Evolutionary conservation across 352 stramenopile genomes (phyloP).

Genomic region (Phytophthora pini): DNA sequence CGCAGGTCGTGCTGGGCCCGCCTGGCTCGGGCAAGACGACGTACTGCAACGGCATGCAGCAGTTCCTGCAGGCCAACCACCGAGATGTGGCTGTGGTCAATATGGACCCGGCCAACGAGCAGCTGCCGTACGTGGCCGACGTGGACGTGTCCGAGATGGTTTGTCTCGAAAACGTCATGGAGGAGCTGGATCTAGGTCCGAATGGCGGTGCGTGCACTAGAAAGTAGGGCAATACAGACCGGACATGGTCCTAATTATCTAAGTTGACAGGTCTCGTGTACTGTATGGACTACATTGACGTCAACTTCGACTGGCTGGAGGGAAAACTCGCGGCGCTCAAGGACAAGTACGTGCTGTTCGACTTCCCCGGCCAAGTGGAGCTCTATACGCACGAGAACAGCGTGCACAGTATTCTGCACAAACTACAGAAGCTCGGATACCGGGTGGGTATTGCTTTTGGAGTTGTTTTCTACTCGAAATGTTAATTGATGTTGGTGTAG

Average conservation of each 20-base stretch:
- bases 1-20: constrained; percentile 76
- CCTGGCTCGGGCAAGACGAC: constrained; percentile 96
- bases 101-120: constrained; percentile 98
- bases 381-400: constrained; percentile 99
- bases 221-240: neutral
- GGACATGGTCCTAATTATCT: neutral
- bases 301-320: constrained; percentile 99
- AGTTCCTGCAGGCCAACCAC: constrained; percentile 84
- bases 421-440: constrained; percentile 92
- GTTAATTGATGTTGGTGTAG: constrained; percentile 23
- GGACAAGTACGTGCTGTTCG: constrained; percentile 98
- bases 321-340: constrained; percentile 86
- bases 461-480: neutral
- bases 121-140: constrained; percentile 75
- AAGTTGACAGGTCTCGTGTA: constrained; percentile 91
- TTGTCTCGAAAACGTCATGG: constrained; percentile 94
- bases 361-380: constrained; percentile 99
- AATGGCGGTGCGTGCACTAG: constrained; percentile 86
- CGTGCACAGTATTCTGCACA: constrained; percentile 95
- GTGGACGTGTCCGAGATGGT: constrained; percentile 98
- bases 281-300: constrained; percentile 99
- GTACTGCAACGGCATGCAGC: constrained; percentile 98
- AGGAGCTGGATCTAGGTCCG: constrained; percentile 95
- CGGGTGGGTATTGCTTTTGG: constrained; percentile 53
- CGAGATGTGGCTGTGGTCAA: constrained; percentile 94